These are phyloP conservation scores for Fragaria ananassa DNA, from an alignment of 306 rosid species.

Conservation along the genomic window DNA sequence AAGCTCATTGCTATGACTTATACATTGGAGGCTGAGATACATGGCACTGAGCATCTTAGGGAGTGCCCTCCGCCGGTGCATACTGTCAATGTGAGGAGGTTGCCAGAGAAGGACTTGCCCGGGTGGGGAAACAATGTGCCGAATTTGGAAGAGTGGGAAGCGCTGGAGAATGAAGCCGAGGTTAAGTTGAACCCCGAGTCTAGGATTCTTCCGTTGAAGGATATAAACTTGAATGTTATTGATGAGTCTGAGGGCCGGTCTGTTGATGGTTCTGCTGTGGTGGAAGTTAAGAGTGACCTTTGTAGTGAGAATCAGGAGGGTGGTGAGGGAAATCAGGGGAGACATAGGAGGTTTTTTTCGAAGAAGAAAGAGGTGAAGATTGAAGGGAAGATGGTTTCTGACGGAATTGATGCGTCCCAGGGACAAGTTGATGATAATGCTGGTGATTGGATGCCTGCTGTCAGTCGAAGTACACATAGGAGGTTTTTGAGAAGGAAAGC, in stretches of 20 bases:
- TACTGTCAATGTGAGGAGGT: constrained; percentile 57
- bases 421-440: constrained; percentile 59
- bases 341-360: constrained; percentile 44
- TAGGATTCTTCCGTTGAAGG: constrained; percentile 75
- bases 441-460: constrained; percentile 88
- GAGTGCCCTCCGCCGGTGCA: constrained; percentile 79
- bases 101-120: constrained; percentile 88
- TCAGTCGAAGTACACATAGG: constrained; percentile 86
- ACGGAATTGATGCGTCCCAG: constrained; percentile 80
- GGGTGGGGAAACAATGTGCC: constrained; percentile 97
- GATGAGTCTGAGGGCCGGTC: constrained; percentile 42
- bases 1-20: constrained; percentile 77
- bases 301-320: constrained; percentile 41
- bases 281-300: constrained; percentile 31
- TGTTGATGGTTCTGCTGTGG: constrained; percentile 30
- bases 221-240: constrained; percentile 58
- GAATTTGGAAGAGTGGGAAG: constrained; percentile 87
- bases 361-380: constrained; percentile 62
- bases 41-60: constrained; percentile 67
- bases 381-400: constrained; percentile 70
- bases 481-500: constrained; percentile 79
- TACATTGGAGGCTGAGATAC: constrained; percentile 74
- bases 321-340: constrained; percentile 24
- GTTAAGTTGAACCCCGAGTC: constrained; percentile 41
- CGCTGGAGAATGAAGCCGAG: constrained; percentile 54